Base-by-base conservation (phyloP, 116 monocot genomes). In the Thalassia testudinum region DNA sequence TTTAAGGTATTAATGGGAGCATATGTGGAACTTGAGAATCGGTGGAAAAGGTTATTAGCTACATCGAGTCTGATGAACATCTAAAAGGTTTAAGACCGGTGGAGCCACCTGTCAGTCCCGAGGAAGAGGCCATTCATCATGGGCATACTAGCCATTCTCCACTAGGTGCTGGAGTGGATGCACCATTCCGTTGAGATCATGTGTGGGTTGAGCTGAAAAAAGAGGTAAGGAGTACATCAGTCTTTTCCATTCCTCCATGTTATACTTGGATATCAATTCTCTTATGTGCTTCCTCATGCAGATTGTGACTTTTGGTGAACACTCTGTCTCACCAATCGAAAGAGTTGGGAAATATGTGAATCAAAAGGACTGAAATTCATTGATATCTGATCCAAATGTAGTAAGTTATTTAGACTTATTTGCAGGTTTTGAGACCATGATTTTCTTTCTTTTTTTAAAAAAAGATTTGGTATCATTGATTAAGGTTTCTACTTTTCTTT, bases 141-240 rank as follows among this genome's bases (percentile, higher is more conserved):
- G 95, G 95, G 16, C 95, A 95, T 28, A 84, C 62, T 42, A 77
- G 75, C 53, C 75, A 72, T 29, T 95, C 95, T 21, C 88, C 95
- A 22, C 64, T 95, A 65, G 95, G 88, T 60, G 88, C 95, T 18
- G 95, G 88, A 28, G 88, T 88, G 66, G 88, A 95, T 77, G 88
- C 95, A 43, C 95, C 95, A 11, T 95, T 95, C 49, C 72, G 95
- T 42, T 95, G 95, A 88, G 95, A 88, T 70, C 95, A 95, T 84
- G 95, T 88, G n/a, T 75, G 95, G 8, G 88, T 95, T 42, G 88
- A 95, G 65, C 27, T 87, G 60, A 87, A 95, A 62, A 87, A 78
- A 69, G 93, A 95, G 93, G 93, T 87, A 73, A 40, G 24, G 21
- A 21, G 18, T 50, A 1, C 23, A 11, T 47, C 17, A 1, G 11